Evolutionary conservation across 352 stramenopile genomes (phyloP).

Genomic region (Peronospora destructor): DNA sequence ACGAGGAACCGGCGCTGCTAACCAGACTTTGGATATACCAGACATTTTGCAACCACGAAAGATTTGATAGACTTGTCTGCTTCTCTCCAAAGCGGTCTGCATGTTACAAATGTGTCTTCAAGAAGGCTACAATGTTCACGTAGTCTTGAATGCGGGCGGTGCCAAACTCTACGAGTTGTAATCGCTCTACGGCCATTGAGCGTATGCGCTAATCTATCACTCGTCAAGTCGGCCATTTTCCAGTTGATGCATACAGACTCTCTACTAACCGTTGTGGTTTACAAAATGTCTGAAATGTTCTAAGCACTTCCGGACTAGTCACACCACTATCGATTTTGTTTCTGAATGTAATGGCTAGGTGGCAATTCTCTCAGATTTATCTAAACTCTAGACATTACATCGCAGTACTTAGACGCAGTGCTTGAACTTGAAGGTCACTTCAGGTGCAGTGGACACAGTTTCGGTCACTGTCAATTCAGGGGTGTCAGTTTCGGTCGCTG

Average conservation of each 20-base stretch:
- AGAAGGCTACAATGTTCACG: constrained; percentile 93
- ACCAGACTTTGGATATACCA: constrained; percentile 19
- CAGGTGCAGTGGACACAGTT: no score
- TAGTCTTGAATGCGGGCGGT: constrained; percentile 93
- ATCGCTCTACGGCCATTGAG: constrained; percentile 89
- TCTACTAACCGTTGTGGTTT: no score
- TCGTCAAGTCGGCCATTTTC: constrained; percentile 92
- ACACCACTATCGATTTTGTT: no score
- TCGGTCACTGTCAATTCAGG: no score
- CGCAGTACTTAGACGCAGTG: constrained; percentile 24
- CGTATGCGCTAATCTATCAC: constrained; percentile 90
- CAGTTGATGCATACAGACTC: constrained; percentile 54
- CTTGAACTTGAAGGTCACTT: constrained; percentile 11
- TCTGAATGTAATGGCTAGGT: no score
- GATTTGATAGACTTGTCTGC: not conserved
- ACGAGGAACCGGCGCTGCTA: constrained; percentile 1
- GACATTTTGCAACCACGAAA: constrained; percentile 19
- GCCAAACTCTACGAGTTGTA: constrained; percentile 81
- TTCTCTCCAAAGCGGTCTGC: constrained; percentile 46
- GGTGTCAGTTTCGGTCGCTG: no score
- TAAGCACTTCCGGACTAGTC: no score
- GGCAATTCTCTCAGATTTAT: no score
- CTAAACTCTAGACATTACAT: not conserved
- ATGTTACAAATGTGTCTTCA: constrained; percentile 96
- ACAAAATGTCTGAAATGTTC: no score